Evolutionary conservation across 208 protist genomes (phyloP), one percentile per base, ranked within the genome.

Genomic region (Angomonas deanei): DNA sequence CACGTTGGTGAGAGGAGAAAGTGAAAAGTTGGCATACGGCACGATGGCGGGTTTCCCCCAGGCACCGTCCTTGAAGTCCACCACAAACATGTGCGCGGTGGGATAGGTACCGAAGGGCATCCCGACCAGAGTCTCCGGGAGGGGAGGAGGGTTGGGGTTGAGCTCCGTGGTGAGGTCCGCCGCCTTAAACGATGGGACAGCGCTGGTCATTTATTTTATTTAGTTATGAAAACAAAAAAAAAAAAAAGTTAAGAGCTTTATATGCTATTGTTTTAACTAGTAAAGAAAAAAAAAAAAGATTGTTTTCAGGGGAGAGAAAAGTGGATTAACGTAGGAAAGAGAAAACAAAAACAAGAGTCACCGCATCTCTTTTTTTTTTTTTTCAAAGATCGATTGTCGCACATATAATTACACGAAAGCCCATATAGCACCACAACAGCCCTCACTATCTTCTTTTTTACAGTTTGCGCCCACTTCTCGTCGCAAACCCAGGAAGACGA

Each of bases 41-140:
- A 74, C 63, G 50, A 90, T 85, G 11, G 30, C 24, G n/a, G 97
- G 97, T 13, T 55, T 68, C 1, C 69, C 73, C 97, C 97, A 99
- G 31, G 33, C 30, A 13, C 93, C 97, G 17, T 86, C 55, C 19
- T 67, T 49, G 58, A 63, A 80, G 61, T 97, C 88, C 52, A 98
- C 76, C 33, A 93, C 75, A 27, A 99, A 60, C 97, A 99, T 98
- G 81, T 99, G 97, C 42, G 98, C 94, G 11, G 94, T 90, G 67
- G 99, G 98, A 31, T 82, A 64, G 17, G 76, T 85, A 55, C 98
- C 98, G 72, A 99, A 99, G 64, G 77, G 61, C 21, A 92, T 73
- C 3, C 73, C 80, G 61, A 84, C 68, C 68, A 91, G 57, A 3
- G 74, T 55, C 10, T 72, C 61, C 23, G 66, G 66, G 21, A 82